phyloP scores from a whole-genome alignment of 2,329 filamentous ascomycete genomes.

The Nemania bipapillata region DNA sequence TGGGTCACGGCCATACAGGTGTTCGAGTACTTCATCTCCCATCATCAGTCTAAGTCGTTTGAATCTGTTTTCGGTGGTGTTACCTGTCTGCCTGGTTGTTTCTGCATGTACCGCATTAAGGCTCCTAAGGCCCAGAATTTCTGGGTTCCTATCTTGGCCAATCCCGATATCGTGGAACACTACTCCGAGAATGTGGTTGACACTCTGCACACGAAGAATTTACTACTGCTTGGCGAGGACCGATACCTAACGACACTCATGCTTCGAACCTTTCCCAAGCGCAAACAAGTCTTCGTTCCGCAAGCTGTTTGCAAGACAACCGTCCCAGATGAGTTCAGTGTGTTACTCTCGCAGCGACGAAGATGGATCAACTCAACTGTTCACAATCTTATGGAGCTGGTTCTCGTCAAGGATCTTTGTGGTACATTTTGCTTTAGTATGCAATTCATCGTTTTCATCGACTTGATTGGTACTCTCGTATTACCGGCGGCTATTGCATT shows the following conservation, averaged over 20 bases:
- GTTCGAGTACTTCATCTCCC: slow-evolving; percentile 99
- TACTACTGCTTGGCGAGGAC: slow-evolving; percentile 94
- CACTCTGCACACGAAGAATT: slow-evolving; percentile 96
- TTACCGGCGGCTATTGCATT: slow-evolving; percentile 96
- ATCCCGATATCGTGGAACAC: slow-evolving; percentile 98
- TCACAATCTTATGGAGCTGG: slow-evolving; percentile 97
- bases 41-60: slow-evolving; percentile 96
- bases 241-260: slow-evolving; percentile 96
- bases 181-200: slow-evolving; percentile 99
- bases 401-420: slow-evolving; percentile 93
- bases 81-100: slow-evolving; percentile 96
- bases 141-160: slow-evolving; percentile 98
- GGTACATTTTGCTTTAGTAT: slow-evolving; percentile 99
- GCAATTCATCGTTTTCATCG: slow-evolving; percentile 98
- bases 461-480: slow-evolving; percentile 92
- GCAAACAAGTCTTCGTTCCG: slow-evolving; percentile 97
- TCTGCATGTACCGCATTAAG: slow-evolving; percentile 99
- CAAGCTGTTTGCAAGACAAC: slow-evolving; percentile 99
- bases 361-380: slow-evolving; percentile 99
- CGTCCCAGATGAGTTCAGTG: slow-evolving; percentile 90
- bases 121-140: slow-evolving; percentile 98
- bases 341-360: slow-evolving; percentile 91
- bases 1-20: slow-evolving; percentile 99
- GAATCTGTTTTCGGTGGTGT: slow-evolving; percentile 99
- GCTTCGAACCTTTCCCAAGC: slow-evolving; percentile 98